Base-by-base conservation (phyloP, 768 basidiomycete genomes). In the Lentinula aciculospora region DNA sequence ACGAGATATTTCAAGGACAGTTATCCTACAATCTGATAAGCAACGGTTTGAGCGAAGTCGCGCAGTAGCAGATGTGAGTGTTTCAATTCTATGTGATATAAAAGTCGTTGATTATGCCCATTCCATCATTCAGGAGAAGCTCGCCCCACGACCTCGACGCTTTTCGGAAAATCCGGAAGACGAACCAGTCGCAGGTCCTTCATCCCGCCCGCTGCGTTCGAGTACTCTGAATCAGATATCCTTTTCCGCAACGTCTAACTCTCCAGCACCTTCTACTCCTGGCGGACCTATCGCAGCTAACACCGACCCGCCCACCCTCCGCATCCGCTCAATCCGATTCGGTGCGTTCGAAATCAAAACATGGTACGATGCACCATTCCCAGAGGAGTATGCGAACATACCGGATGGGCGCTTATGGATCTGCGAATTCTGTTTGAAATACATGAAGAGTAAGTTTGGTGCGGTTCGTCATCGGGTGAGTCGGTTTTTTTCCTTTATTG, bases 321-420 rank as follows among this genome's bases (percentile, higher is more conserved):
- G 87, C 62, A 97, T 96, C 77, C 88, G 85, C 56, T 84, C 81
- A 56, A 94, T 98, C 61, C 85, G 94, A 28, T 95, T 98, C 64
- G 95, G 95, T 27, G 79, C 83, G 57, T 95, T 79, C 68, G 94
- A 98, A 66, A 93, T 98, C 67, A 86, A 93, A 69, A 98, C 97
- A 3, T 99, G 97, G 97, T 98, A 93, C 70, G 94, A 97, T 68
- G 97, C 97, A 23, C 97, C 97, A 5, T 98, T 98, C 69, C 96
- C 97, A 0, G 96, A 98, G 68, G 97, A 99, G 70, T 98, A 97
- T 70, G 85, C 92, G 40, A 83, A 84, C 56, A 88, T 95, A 57
- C 91, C 94, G 21, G 94, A 98, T 63, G 94, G 96, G 17, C 77
- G 86, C 55, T 73, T 99, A 58, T 98, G 94, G 94, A 87, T 97